Percentiles rank a stretch among this genome's conserved stretches.
Evolutionary conservation across 192 early-diverging fungal species (phyloP).

Genomic region (Diversispora epigaea): DNA sequence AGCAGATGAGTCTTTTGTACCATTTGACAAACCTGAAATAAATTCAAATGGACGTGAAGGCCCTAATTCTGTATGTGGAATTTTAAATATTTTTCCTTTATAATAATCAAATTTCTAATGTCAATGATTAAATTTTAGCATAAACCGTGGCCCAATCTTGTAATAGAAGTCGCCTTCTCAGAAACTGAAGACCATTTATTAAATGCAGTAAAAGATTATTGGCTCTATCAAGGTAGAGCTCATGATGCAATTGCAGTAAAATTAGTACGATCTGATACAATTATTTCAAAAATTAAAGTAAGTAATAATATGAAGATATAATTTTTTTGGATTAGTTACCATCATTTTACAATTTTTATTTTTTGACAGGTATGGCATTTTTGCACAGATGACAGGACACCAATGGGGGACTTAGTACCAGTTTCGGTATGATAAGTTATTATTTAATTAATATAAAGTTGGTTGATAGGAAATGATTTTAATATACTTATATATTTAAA

Average conservation of each 20-base stretch:
- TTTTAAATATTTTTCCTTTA: constrained; percentile 19
- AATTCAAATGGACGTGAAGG: constrained; percentile 19
- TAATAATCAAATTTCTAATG: constrained; percentile 19
- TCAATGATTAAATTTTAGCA: constrained; percentile 18
- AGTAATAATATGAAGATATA: constrained; percentile 14
- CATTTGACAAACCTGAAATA: not conserved
- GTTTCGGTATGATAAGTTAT: not conserved
- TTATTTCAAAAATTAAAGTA: constrained; percentile 9
- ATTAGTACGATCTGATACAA: not conserved
- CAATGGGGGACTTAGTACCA: not conserved
- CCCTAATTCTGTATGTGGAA: constrained; percentile 17
- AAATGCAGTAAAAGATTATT: constrained; percentile 22
- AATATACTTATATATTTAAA: constrained; percentile 12
- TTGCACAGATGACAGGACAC: constrained; percentile 12
- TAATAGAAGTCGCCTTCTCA: constrained; percentile 3
- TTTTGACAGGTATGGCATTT: constrained; percentile 23
- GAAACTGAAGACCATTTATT: constrained; percentile 8
- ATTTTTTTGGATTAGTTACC: not conserved
- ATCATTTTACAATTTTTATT: constrained; percentile 19
- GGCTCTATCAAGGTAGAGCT: not conserved
- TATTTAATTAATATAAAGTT: constrained; percentile 18
- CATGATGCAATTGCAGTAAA: constrained; percentile 29
- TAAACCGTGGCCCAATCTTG: constrained; percentile 23
- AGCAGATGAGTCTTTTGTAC: constrained; percentile 2
- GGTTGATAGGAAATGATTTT: constrained; percentile 19